Evolutionary conservation across 257 asterid species (phyloP).

Genomic region (Ocimum tenuiflorum): DNA sequence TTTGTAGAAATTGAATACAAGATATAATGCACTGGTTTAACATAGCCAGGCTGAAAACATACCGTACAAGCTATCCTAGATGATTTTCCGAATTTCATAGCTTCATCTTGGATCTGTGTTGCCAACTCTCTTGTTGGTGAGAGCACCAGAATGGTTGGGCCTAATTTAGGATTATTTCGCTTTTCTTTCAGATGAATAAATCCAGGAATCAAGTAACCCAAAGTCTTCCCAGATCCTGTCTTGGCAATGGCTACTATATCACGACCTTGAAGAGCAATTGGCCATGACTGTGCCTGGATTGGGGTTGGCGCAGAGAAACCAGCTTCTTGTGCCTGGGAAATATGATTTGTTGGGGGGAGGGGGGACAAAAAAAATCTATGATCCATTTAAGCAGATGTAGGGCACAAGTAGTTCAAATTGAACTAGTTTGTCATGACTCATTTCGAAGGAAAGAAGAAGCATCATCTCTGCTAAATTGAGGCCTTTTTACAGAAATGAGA

Average conservation of each 20-base stretch:
- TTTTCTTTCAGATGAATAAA: constrained; percentile 62
- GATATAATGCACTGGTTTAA: not conserved
- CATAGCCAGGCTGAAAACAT: constrained; percentile 23
- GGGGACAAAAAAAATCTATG: constrained; percentile 9
- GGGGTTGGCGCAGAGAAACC: constrained; percentile 95
- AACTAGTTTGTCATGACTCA: constrained; percentile 29
- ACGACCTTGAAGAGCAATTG: constrained; percentile 73
- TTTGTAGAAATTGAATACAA: not conserved
- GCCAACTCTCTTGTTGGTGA: constrained; percentile 96
- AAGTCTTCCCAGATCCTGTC: constrained; percentile 93
- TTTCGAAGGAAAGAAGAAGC: constrained; percentile 54
- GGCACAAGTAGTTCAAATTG: constrained; percentile 18
- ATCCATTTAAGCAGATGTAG: constrained; percentile 33
- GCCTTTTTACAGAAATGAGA: constrained; percentile 46
- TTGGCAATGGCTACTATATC: constrained; percentile 94
- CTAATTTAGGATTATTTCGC: constrained; percentile 54
- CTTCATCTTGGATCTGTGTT: constrained; percentile 90
- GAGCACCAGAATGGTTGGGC: constrained; percentile 84
- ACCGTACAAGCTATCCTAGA: constrained; percentile 83
- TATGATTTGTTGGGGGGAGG: not conserved
- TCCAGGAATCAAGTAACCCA: constrained; percentile 91
- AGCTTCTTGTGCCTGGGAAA: constrained; percentile 65
- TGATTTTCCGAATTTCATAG: constrained; percentile 68
- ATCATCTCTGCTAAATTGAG: constrained; percentile 42
- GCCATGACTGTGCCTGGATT: constrained; percentile 96